Percentiles rank a stretch among this genome's conserved stretches.
Conservation (phyloP, 2,329 filamentous ascomycete species). For the Neoascochyta sp. region DNA sequence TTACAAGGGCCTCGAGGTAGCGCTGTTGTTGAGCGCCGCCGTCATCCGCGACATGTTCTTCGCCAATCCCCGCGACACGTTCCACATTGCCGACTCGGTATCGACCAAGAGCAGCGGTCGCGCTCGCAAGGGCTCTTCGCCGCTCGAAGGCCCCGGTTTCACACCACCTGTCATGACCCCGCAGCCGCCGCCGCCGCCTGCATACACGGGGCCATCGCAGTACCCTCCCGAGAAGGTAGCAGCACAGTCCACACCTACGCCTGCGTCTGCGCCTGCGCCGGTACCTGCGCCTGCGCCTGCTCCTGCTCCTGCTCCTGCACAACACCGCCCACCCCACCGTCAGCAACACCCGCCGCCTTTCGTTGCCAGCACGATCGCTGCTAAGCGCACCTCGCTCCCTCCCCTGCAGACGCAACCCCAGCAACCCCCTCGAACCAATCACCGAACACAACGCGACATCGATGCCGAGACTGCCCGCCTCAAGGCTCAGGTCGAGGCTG, state of each 20-base stretch:
- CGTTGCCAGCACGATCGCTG: slow-evolving; percentile 31
- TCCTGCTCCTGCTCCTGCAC: slow-evolving; percentile 5
- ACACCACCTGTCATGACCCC: slow-evolving; percentile 35
- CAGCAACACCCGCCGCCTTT: slow-evolving; percentile 7
- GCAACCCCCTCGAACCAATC: slow-evolving; percentile 39
- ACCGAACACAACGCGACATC: slow-evolving; percentile 52
- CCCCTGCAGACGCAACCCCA: slow-evolving; percentile 24
- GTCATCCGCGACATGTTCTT: slow-evolving; percentile 63
- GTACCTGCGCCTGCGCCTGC: neutral
- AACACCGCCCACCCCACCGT: slow-evolving; percentile 3
- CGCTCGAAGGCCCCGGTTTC: slow-evolving; percentile 22
- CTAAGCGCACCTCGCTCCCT: slow-evolving; percentile 28
- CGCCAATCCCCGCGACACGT: slow-evolving; percentile 65
- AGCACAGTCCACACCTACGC: neutral
- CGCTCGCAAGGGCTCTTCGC: slow-evolving; percentile 35
- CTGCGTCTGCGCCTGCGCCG: neutral
- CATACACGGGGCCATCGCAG: slow-evolving; percentile 19
- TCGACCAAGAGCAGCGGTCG: slow-evolving; percentile 38
- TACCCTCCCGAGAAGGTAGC: slow-evolving; percentile 20
- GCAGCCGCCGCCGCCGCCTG: slow-evolving; percentile 25
- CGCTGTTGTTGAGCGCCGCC: slow-evolving; percentile 60
- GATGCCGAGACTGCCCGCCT: slow-evolving; percentile 50
- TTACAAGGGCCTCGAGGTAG: slow-evolving; percentile 84
- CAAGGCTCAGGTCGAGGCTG: slow-evolving; percentile 43
- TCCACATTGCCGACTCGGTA: slow-evolving; percentile 62